Conservation (phyloP, 257 asterid genomes). For the Paulownia fortunei region DNA sequence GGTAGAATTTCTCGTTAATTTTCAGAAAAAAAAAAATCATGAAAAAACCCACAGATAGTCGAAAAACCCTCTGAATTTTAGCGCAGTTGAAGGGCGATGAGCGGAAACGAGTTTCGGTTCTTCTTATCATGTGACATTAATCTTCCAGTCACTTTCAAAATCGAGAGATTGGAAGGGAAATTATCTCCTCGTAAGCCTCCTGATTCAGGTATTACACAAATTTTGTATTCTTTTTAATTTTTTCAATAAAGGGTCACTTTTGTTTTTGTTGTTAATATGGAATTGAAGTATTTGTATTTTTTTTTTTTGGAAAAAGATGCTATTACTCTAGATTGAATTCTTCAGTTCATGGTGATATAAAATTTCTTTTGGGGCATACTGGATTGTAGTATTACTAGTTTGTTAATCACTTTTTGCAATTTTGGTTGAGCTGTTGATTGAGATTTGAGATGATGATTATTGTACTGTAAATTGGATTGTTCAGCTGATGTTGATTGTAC, state of each 20-base stretch:
- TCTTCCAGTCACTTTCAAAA: slow-evolving; percentile 87
- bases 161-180: slow-evolving; percentile 93
- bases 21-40: neutral
- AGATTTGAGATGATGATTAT: slow-evolving; percentile 14
- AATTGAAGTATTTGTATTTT: slow-evolving; percentile 19
- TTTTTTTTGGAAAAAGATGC: neutral
- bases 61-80: slow-evolving; percentile 15
- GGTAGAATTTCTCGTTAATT: neutral
- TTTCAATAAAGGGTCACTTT: neutral
- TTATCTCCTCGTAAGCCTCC: slow-evolving; percentile 48
- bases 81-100: slow-evolving; percentile 47
- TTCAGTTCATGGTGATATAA: slow-evolving; percentile 20
- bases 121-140: slow-evolving; percentile 95
- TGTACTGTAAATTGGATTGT: slow-evolving; percentile 24
- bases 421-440: slow-evolving; percentile 31
- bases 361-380: neutral
- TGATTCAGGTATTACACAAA: slow-evolving; percentile 60
- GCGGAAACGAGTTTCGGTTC: slow-evolving; percentile 87
- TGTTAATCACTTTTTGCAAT: neutral
- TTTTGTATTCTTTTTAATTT: neutral
- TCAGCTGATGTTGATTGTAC: slow-evolving; percentile 64
- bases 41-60: neutral
- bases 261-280: neutral
- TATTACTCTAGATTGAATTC: slow-evolving; percentile 23
- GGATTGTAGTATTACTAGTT: slow-evolving; percentile 15